A percentile compares a stretch with the other conserved stretches of the same genome.
These are phyloP conservation scores for Cyclocybe cylindracea DNA, from an alignment of 768 basidiomycete species.

Conservation along the genomic window DNA sequence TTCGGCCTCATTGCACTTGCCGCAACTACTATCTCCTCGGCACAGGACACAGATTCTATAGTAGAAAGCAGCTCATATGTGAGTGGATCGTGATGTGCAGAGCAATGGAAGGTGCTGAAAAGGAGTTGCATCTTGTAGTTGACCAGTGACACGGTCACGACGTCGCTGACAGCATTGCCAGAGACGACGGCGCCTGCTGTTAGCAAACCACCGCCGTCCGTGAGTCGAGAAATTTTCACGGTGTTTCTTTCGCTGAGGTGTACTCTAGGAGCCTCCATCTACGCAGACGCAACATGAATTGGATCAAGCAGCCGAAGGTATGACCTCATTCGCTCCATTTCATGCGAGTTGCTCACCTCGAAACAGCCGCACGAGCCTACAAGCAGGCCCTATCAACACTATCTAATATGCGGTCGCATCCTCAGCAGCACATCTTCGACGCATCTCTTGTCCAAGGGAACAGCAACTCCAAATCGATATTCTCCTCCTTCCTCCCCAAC, in stretches of 20 bases:
- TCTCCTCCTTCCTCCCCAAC: slow-evolving; percentile 69
- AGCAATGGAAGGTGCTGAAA: neutral
- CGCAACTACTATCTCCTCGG: slow-evolving; percentile 40
- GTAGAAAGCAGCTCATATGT: slow-evolving; percentile 29
- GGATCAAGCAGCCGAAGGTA: slow-evolving; percentile 53
- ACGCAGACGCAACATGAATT: slow-evolving; percentile 16
- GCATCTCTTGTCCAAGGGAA: slow-evolving; percentile 45
- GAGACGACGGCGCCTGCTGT: slow-evolving; percentile 9
- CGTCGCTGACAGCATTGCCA: slow-evolving; percentile 13
- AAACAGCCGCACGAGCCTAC: slow-evolving; percentile 71
- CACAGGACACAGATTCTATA: slow-evolving; percentile 33
- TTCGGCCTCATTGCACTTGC: slow-evolving; percentile 58
- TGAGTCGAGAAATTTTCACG: slow-evolving; percentile 5
- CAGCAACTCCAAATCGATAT: slow-evolving; percentile 48
- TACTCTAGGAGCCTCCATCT: slow-evolving; percentile 10
- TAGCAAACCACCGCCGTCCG: slow-evolving; percentile 11
- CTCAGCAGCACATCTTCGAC: slow-evolving; percentile 57
- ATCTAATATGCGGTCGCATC: slow-evolving; percentile 60
- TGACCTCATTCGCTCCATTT: slow-evolving; percentile 1
- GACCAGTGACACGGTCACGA: slow-evolving; percentile 15
- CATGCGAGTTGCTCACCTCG: neutral
- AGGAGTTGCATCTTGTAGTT: slow-evolving; percentile 9
- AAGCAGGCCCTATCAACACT: slow-evolving; percentile 73
- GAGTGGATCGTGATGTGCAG: slow-evolving; percentile 4
- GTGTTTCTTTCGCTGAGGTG: neutral